Base-by-base conservation (phyloP, 2,329 filamentous ascomycete species). In the Talaromyces islandicus region DNA sequence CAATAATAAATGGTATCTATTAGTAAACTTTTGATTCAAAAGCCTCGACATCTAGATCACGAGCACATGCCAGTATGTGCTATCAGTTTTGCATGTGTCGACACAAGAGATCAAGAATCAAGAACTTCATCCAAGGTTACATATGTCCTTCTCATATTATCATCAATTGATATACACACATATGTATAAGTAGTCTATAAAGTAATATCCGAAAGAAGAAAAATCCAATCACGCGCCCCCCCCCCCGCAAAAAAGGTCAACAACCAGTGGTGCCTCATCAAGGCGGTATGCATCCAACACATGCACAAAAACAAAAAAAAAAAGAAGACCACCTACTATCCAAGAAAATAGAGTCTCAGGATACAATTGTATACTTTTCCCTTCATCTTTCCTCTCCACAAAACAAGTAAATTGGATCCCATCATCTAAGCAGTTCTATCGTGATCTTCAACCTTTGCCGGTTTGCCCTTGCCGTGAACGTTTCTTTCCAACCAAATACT, bases 401-500 rank as follows among this genome's bases (percentile, higher is more conserved):
- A 38, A 38, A 38, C 6, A 11, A 29, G 7, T 12, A 12, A 29
- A 3, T 12, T 7, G 14, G 17, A 27, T 29, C 7, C 11, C 5
- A 52, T 17, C 10, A 27, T 7, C 67, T 58, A 75, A 29, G 72
- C 72, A 46, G 74, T 64, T 59, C 72, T 67, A 43, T 74, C 67
- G 60, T 71, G 71, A 58, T 67, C 69, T 32, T 67, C 68, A 6
- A 66, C 25, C 61, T 74, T 75, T 61, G 14, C 60, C 53, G 4
- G 61, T 56, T 29, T 46, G 41, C 29, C 21, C 9, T 41, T 46
- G 10, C 59, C 56, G 58, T 75, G 68, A 11, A 74, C 63, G 50
- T 64, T 67, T 38, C 67, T 72, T 58, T 78, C 77, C 46, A 73
- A 74, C 67, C 72, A 69, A 54, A 79, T 77, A 60, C 73, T 74